phyloP scores from a whole-genome alignment of 495 filamentous ascomycete genomes.

The Penicillium mononematosum region DNA sequence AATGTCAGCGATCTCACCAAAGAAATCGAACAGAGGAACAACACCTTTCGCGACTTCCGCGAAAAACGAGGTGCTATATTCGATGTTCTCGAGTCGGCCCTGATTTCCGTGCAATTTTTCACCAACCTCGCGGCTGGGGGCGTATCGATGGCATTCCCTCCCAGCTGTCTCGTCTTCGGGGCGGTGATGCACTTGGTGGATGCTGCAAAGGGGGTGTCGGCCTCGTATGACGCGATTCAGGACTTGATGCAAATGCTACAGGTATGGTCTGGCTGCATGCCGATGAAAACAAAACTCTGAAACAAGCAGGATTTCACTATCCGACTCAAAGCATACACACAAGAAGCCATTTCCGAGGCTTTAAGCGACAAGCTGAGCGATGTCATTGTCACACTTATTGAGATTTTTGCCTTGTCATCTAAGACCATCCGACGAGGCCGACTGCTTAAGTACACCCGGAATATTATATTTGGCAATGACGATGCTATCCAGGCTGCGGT shows the following conservation, averaged over 20 bases:
- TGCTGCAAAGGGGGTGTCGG: conserved; percentile 35
- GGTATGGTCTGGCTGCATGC: too few species aligned
- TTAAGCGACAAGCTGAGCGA: conserved; percentile 29
- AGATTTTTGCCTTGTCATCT: conserved; percentile 35
- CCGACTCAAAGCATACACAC: conserved; percentile 29
- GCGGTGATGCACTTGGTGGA: conserved; percentile 31
- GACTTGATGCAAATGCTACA: conserved; percentile 26
- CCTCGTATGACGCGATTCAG: conserved; percentile 30
- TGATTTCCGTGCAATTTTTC: conserved; percentile 29
- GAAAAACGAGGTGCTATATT: conserved; percentile 21
- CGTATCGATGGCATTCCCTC: conserved; percentile 29
- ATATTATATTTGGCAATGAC: conserved; percentile 29
- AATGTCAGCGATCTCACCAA: neutral
- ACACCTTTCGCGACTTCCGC: conserved; percentile 19
- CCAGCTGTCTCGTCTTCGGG: conserved; percentile 28
- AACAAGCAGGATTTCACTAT: conserved; percentile 30
- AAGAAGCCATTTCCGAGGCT: conserved; percentile 20
- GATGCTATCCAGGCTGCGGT: conserved; percentile 26
- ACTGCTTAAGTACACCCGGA: conserved; percentile 23
- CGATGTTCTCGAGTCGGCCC: conserved; percentile 17
- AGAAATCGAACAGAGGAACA: conserved; percentile 19
- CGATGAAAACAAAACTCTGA: neutral
- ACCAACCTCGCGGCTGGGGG: conserved; percentile 27
- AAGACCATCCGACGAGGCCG: conserved; percentile 30
- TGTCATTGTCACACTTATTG: conserved; percentile 32